These are phyloP conservation scores for Leptographium lundbergii DNA, from an alignment of 2,329 filamentous ascomycete genomes.

Conservation along the genomic window DNA sequence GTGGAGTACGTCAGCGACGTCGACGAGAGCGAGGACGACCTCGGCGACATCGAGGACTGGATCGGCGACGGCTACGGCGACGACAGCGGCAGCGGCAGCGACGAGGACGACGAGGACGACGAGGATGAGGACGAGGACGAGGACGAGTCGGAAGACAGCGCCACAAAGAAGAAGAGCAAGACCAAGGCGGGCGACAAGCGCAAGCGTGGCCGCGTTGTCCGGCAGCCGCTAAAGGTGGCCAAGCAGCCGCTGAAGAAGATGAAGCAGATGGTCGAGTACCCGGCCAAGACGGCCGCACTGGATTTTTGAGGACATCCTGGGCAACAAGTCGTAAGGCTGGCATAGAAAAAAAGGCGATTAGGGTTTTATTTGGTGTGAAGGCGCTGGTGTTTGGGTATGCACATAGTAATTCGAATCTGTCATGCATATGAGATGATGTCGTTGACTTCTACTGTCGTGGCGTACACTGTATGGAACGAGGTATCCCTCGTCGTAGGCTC, in stretches of 20 bases:
- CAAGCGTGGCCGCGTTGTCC: conserved; percentile 36
- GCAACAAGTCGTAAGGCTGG: neutral
- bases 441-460: too few relatives aligned
- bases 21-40: conserved; percentile 69
- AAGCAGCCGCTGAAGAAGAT: conserved; percentile 12
- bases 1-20: conserved; percentile 92
- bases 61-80: conserved; percentile 61
- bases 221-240: conserved; percentile 45
- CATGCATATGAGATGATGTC: neutral
- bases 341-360: neutral
- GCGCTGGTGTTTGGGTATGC: neutral
- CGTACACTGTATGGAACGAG: too few relatives aligned
- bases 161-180: conserved; percentile 37
- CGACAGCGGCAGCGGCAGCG: conserved; percentile 45
- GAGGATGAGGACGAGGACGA: conserved; percentile 47
- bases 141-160: conserved; percentile 33
- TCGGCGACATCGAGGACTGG: conserved; percentile 84
- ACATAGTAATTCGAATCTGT: neutral
- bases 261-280: conserved; percentile 10
- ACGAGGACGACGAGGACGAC: conserved; percentile 44
- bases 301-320: neutral
- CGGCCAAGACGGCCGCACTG: neutral
- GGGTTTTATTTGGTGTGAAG: neutral
- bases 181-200: conserved; percentile 46
- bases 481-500: too few relatives aligned